Conservation (phyloP, 2,329 filamentous ascomycete genomes). For the Aspergillus viridinutans region DNA sequence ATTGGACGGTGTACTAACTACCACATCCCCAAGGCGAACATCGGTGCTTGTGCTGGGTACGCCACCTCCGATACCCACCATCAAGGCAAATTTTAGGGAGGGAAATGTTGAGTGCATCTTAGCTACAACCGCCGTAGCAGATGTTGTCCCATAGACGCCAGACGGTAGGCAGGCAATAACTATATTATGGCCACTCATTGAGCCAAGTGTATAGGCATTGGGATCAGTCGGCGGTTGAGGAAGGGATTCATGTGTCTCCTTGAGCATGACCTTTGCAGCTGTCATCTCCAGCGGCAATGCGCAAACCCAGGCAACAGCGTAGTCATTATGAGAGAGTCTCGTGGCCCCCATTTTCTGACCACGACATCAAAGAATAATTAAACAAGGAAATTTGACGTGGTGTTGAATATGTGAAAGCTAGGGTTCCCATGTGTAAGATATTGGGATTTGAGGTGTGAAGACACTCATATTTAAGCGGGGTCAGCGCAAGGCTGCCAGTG, state of each 20-base stretch:
- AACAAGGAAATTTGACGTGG: too few relatives aligned
- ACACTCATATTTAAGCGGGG: too few relatives aligned
- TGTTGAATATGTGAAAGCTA: too few relatives aligned
- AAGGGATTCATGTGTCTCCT: neutral
- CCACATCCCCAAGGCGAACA: slow-evolving; percentile 20
- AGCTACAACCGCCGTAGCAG: neutral
- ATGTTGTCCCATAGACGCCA: slow-evolving; percentile 2
- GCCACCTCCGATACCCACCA: slow-evolving; percentile 13
- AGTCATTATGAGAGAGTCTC: slow-evolving; percentile 5
- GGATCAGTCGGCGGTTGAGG: neutral
- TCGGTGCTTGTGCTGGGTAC: slow-evolving; percentile 5
- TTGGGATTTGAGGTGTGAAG: too few relatives aligned
- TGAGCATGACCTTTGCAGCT: slow-evolving; percentile 14
- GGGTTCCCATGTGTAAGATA: too few relatives aligned
- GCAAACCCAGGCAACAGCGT: slow-evolving; percentile 14
- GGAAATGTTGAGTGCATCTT: neutral
- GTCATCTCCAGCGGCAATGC: slow-evolving; percentile 12
- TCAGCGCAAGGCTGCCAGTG: too few relatives aligned
- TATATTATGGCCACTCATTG: slow-evolving; percentile 13
- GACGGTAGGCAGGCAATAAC: slow-evolving; percentile 14
- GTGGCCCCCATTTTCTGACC: too few relatives aligned
- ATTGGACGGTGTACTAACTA: slow-evolving; percentile 12
- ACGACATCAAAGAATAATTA: too few relatives aligned
- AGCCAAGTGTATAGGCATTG: slow-evolving; percentile 14
- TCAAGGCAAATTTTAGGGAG: slow-evolving; percentile 2